These are phyloP conservation scores for Psilocybe azurescens DNA, from an alignment of 768 basidiomycete species.

Conservation along the genomic window DNA sequence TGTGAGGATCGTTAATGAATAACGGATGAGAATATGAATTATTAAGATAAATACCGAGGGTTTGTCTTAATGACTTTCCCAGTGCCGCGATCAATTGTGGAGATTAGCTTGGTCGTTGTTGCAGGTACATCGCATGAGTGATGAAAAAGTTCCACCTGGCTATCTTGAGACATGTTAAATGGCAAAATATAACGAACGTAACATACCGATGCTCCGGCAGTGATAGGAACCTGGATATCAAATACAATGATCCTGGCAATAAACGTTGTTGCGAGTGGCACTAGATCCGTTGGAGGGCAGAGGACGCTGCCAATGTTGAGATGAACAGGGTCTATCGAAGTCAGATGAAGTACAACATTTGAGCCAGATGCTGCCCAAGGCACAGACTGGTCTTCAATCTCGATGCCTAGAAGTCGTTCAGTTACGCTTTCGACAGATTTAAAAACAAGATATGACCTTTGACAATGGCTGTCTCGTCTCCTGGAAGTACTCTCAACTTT, in stretches of 20 bases:
- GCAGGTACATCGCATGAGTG: slow-evolving; percentile 94
- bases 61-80: slow-evolving; percentile 77
- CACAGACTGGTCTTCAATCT: slow-evolving; percentile 75
- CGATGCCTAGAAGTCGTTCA: slow-evolving; percentile 64
- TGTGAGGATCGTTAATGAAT: background rate
- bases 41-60: slow-evolving; percentile 65
- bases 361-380: slow-evolving; percentile 92
- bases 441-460: slow-evolving; percentile 49
- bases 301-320: slow-evolving; percentile 89
- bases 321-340: slow-evolving; percentile 84
- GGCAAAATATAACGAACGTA: background rate
- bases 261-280: slow-evolving; percentile 81
- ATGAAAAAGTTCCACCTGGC: slow-evolving; percentile 90
- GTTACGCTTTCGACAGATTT: background rate
- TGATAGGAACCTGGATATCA: slow-evolving; percentile 90
- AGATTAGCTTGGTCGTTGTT: slow-evolving; percentile 79
- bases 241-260: slow-evolving; percentile 92
- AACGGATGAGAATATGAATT: background rate
- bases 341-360: slow-evolving; percentile 86
- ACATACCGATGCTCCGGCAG: slow-evolving; percentile 80
- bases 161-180: background rate
- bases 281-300: slow-evolving; percentile 72
- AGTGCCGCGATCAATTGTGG: slow-evolving; percentile 77
- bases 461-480: slow-evolving; percentile 87
- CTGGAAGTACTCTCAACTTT: slow-evolving; percentile 83